These are phyloP conservation scores for Debaryomycetaceae sp. DNA, from an alignment of 1,139 yeast species.

Conservation along the genomic window DNA sequence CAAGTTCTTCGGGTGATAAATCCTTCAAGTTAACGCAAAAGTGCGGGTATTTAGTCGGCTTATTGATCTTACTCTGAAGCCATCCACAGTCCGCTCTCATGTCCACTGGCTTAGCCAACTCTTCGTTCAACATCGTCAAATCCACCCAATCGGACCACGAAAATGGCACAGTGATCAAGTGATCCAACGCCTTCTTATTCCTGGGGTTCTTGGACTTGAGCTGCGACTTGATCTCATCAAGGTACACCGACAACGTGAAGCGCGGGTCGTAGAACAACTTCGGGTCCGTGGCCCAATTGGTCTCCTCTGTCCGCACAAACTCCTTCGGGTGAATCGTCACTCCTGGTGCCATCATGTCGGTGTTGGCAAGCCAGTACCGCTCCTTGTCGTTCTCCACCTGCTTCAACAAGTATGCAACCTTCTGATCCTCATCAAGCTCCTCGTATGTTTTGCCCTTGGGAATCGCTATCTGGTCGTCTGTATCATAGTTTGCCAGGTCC, in stretches of 20 bases:
- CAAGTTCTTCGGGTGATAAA: constrained; percentile 11
- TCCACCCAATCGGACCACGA: constrained; percentile 35
- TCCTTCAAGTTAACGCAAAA: constrained; percentile 15
- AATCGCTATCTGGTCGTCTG: constrained; percentile 20
- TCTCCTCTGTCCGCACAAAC: constrained; percentile 14
- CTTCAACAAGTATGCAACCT: constrained; percentile 20
- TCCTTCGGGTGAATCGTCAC: constrained; percentile 18
- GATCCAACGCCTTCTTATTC: constrained; percentile 10
- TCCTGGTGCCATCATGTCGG: constrained; percentile 19
- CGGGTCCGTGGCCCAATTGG: constrained; percentile 12
- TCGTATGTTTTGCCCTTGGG: constrained; percentile 15
- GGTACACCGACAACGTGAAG: constrained; percentile 20
- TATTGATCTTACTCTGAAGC: constrained; percentile 21
- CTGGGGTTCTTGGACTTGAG: constrained; percentile 13
- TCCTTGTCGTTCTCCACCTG: constrained; percentile 18
- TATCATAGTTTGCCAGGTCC: constrained; percentile 14
- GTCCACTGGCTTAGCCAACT: constrained; percentile 9
- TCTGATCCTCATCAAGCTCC: constrained; percentile 17
- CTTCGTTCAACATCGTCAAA: constrained; percentile 16
- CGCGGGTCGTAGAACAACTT: constrained; percentile 24
- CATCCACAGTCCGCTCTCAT: constrained; percentile 16
- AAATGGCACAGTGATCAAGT: constrained; percentile 15
- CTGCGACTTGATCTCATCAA: constrained; percentile 17
- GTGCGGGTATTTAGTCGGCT: constrained; percentile 21
- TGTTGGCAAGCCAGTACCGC: constrained; percentile 27